phyloP scores from a whole-genome alignment of 2,329 filamentous ascomycete genomes.

The Colletotrichum tropicicola region DNA sequence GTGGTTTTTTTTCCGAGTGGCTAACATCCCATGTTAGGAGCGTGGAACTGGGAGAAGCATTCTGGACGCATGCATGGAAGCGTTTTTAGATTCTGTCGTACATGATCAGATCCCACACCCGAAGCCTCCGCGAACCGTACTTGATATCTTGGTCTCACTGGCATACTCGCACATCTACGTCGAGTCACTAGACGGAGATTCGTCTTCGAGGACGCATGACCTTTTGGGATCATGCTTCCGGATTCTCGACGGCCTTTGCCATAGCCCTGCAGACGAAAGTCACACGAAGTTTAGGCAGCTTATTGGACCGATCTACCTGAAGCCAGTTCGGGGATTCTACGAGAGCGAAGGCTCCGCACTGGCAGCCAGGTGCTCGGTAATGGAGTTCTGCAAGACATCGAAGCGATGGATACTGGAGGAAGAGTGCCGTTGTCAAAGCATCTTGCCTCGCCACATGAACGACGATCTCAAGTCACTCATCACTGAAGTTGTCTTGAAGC shows the following conservation, averaged over 20 bases:
- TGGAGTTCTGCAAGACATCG: neutral
- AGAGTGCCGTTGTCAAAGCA: neutral
- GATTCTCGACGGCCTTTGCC: neutral
- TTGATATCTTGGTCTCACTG: neutral
- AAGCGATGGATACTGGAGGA: neutral
- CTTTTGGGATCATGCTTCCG: neutral
- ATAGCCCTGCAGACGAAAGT: neutral
- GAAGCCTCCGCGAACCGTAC: neutral
- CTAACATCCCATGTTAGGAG: neutral
- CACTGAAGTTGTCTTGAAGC: neutral
- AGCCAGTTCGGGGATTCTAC: neutral
- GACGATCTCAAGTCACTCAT: neutral
- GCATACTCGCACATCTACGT: neutral
- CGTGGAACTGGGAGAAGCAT: neutral
- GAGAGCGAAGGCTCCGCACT: neutral
- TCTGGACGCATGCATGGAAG: neutral
- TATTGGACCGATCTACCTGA: neutral
- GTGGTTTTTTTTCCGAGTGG: neutral
- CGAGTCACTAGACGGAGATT: neutral
- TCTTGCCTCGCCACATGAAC: neutral
- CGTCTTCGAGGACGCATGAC: neutral
- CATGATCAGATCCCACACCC: neutral
- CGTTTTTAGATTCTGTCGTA: neutral
- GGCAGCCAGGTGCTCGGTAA: neutral
- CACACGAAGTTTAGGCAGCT: neutral